These are phyloP conservation scores for Pinguiococcus pyrenoidosus DNA, from an alignment of 108 stramenopile genomes.

Conservation along the genomic window DNA sequence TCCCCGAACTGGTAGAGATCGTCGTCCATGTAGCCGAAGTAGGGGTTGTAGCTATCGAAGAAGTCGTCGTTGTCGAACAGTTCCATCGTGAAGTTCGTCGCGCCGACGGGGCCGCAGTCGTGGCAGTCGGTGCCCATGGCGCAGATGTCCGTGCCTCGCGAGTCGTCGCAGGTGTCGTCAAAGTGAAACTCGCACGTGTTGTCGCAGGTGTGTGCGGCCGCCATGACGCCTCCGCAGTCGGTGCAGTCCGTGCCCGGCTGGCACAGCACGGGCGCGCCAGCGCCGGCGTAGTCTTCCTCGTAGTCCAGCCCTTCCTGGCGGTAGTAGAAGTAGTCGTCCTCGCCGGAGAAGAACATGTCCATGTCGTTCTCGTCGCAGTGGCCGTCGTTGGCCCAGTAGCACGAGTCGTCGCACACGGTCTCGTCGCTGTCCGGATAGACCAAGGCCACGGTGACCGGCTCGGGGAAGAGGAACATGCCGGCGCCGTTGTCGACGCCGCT, in stretches of 20 bases:
- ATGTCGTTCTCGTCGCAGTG: conserved; percentile 20
- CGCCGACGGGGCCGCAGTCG: conserved; percentile 27
- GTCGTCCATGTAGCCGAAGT: no score
- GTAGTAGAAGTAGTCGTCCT: conserved; percentile 1
- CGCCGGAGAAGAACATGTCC: neutral
- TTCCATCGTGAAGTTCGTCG: conserved; percentile 27
- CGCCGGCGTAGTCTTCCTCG: conserved; percentile 2
- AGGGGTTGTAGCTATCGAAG: no score
- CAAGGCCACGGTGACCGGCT: conserved; percentile 13
- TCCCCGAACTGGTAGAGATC: no score
- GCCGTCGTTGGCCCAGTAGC: conserved; percentile 24
- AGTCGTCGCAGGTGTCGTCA: conserved; percentile 28
- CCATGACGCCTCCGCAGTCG: conserved; percentile 22
- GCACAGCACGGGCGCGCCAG: conserved; percentile 1
- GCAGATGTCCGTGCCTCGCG: conserved; percentile 10
- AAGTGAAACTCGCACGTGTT: conserved; percentile 24
- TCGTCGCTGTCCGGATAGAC: conserved; percentile 18
- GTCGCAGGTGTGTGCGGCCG: conserved; percentile 10
- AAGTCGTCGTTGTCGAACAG: no score
- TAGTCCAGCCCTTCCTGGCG: conserved; percentile 1
- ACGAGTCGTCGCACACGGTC: conserved; percentile 30
- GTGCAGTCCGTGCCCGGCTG: conserved; percentile 25
- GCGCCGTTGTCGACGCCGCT: conserved; percentile 12
- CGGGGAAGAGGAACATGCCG: conserved; percentile 3
- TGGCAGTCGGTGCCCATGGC: conserved; percentile 28